Base-by-base conservation (phyloP, 2,329 filamentous ascomycete species). In the Pseudocercospora fuligena region DNA sequence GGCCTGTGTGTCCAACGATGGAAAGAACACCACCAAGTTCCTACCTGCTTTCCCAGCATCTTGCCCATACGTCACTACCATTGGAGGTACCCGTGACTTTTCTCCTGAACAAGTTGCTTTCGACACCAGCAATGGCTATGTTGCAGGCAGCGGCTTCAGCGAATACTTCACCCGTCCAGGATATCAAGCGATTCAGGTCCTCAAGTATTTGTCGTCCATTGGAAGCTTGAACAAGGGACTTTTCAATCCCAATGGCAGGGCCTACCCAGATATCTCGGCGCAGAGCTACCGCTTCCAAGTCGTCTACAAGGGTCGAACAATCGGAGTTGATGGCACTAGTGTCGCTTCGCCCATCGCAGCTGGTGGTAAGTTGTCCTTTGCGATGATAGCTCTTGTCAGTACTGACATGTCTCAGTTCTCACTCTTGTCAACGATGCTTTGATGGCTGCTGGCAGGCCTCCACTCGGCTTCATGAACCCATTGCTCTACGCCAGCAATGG, bases 371-470 rank as follows among this genome's bases (percentile, higher is more conserved):
- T 64, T 51, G 14, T 21, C 12, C 21, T 23, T 19, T 29, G 40
- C 40, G 5, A 5, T 21, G 59, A 56, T 46, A 11, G 36, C 49
- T 5, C 6, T n/a, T 1, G 5, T 36, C 3, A 19, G 86, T 84
- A 0, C 80, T 56, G 14, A 56, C 19, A 14, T 11, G 11, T 31
- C 4, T 16, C 16, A 56, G 76, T 89, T 19, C 77, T 81, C 0
- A 81, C 86, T 1, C 82, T 90, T 3, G 79, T 91, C 66, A 91
- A 91, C 70, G 88, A 90, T 72, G 87, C 85, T 1, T 79, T 87
- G 46, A 75, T 89, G 31, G 78, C 81, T 0, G 78, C 77, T 6
- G 84, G 84, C 5, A 82, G 85, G 73, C 73, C 82, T 0, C 76
- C 81, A 0, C 77, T 89, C 51, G 87, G 87, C 0, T 89, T 87